Percentiles rank a stretch among this genome's conserved stretches.
Conservation (phyloP, 2,329 filamentous ascomycete genomes). For the Penicillium fuscoglaucum region DNA sequence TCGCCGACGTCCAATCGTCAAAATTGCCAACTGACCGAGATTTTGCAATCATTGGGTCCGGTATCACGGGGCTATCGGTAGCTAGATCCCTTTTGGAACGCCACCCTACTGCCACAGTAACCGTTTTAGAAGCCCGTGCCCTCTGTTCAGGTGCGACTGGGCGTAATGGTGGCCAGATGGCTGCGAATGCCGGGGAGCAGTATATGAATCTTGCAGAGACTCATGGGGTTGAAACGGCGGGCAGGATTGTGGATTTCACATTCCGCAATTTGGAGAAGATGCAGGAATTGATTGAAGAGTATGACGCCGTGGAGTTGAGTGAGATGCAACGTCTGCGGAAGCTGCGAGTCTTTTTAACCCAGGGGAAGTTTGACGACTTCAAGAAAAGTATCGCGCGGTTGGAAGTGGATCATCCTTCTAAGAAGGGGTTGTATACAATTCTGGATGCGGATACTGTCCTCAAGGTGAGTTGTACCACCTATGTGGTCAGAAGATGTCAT, state of each 20-base stretch:
- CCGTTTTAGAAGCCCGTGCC: conserved; percentile 38
- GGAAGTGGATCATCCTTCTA: conserved; percentile 25
- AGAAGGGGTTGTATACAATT: conserved; percentile 28
- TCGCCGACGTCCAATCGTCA: conserved; percentile 33
- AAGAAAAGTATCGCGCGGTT: conserved; percentile 21
- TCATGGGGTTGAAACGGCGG: conserved; percentile 32
- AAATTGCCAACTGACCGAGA: conserved; percentile 29
- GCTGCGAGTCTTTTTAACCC: conserved; percentile 28
- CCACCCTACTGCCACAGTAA: conserved; percentile 29
- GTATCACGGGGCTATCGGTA: conserved; percentile 38
- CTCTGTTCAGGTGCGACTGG: conserved; percentile 42
- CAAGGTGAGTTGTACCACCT: conserved; percentile 6
- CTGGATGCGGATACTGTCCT: conserved; percentile 18
- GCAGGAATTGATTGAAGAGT: conserved; percentile 38
- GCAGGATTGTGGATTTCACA: conserved; percentile 43
- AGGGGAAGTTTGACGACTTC: conserved; percentile 22
- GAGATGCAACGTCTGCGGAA: conserved; percentile 27
- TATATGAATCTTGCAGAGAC: conserved; percentile 23
- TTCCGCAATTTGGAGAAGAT: conserved; percentile 39
- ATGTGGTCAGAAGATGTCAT: background rate
- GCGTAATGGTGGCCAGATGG: conserved; percentile 40
- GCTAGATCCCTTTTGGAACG: conserved; percentile 33
- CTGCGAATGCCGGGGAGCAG: conserved; percentile 30
- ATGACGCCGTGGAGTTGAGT: conserved; percentile 29
- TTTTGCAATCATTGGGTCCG: conserved; percentile 39